Conservation (phyloP, 2,329 filamentous ascomycete genomes). For the Sordariomycetes sp. region DNA sequence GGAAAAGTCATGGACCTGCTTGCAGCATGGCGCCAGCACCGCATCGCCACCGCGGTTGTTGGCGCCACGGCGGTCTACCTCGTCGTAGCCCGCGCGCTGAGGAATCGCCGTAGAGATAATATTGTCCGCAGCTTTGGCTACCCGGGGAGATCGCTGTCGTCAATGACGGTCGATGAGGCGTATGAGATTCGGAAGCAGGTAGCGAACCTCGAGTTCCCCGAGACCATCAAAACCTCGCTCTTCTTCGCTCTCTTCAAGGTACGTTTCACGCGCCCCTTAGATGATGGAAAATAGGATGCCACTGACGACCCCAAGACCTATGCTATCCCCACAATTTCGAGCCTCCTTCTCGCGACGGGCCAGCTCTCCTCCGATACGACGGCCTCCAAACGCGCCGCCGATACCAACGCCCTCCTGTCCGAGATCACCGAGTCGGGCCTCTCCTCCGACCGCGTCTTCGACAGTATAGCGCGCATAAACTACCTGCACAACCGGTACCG, state of each 20-base stretch:
- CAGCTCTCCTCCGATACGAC: conserved; percentile 30
- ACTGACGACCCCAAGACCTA: conserved; percentile 18
- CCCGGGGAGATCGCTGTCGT: not conserved
- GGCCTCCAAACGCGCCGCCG: conserved; percentile 36
- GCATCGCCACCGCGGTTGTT: not conserved
- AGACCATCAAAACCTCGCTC: conserved; percentile 31
- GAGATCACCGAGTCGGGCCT: conserved; percentile 32
- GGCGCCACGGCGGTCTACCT: not conserved
- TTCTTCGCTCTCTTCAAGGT: conserved; percentile 47
- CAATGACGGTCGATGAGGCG: conserved; percentile 3
- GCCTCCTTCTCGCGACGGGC: conserved; percentile 30
- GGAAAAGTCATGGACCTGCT: too few relatives aligned
- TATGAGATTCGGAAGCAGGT: not conserved
- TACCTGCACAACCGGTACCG: conserved; percentile 47
- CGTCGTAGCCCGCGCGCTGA: not conserved
- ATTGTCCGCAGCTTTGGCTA: not conserved
- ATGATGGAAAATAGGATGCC: not conserved
- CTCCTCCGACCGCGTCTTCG: conserved; percentile 24
- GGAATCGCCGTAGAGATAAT: not conserved
- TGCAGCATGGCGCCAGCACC: not conserved
- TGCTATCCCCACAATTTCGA: conserved; percentile 40
- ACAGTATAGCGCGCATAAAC: conserved; percentile 50
- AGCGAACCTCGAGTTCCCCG: conserved; percentile 38
- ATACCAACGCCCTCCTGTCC: conserved; percentile 32
- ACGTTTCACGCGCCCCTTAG: not conserved